Percentiles rank a stretch among this genome's conserved stretches.
phyloP scores from a whole-genome alignment of 495 filamentous ascomycete genomes.

The Aspergillus mulundensis region DNA sequence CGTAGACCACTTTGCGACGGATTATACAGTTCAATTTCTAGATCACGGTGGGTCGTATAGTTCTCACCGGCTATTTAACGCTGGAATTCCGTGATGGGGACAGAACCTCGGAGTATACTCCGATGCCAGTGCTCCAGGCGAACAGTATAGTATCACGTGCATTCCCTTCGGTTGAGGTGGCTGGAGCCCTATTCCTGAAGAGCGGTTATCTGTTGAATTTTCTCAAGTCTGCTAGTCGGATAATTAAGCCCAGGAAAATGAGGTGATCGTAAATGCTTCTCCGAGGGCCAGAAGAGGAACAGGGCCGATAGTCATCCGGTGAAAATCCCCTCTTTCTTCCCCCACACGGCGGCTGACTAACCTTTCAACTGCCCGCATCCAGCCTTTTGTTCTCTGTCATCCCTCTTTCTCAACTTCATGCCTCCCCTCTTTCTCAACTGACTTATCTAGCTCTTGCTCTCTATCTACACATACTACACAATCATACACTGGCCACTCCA shows the following conservation, averaged over 20 bases:
- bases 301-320: neutral
- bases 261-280: conserved; percentile 8
- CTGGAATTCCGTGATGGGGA: neutral
- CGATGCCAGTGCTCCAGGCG: neutral
- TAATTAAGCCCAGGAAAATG: conserved; percentile 5
- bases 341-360: conserved; percentile 22
- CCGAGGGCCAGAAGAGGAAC: conserved; percentile 5
- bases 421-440: neutral
- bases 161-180: neutral
- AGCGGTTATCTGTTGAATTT: no score
- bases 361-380: conserved; percentile 13
- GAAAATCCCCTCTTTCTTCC: conserved; percentile 5
- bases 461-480: neutral
- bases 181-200: no score
- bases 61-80: neutral
- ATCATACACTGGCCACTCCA: neutral
- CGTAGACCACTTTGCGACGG: neutral
- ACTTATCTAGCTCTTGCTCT: neutral
- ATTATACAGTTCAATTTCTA: neutral
- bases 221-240: no score
- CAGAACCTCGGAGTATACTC: neutral
- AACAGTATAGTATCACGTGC: neutral
- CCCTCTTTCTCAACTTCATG: neutral
- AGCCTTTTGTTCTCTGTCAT: conserved; percentile 6
- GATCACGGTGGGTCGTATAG: neutral